Conservation (phyloP, 768 basidiomycete species). For the Coprinopsis cinerea region DNA sequence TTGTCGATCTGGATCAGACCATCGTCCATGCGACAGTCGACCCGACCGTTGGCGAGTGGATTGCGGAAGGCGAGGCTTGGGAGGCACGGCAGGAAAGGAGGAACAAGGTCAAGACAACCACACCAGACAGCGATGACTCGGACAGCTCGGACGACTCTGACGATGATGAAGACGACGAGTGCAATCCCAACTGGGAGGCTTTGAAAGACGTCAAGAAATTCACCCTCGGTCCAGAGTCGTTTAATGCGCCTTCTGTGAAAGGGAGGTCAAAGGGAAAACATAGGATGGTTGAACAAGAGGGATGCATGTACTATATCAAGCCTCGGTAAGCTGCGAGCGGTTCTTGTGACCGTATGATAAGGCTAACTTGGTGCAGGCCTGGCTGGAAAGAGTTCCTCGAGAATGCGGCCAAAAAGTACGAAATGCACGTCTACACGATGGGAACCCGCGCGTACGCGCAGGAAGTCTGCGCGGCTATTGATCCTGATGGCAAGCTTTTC, state of each 20-base stretch:
- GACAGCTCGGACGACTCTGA: constrained; percentile 37
- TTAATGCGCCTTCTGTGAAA: constrained; percentile 35
- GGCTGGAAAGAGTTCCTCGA: constrained; percentile 78
- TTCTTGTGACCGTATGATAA: constrained; percentile 8
- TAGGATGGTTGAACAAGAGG: constrained; percentile 65
- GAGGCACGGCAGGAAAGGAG: constrained; percentile 51
- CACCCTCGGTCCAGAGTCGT: constrained; percentile 77
- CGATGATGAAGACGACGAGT: constrained; percentile 49
- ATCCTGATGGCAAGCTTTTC: constrained; percentile 82
- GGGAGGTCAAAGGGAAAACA: constrained; percentile 50
- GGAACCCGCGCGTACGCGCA: constrained; percentile 96
- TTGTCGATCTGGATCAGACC: constrained; percentile 98
- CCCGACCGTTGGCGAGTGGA: constrained; percentile 98
- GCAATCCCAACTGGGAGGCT: constrained; percentile 91
- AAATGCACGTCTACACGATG: constrained; percentile 99
- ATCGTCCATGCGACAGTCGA: constrained; percentile 98
- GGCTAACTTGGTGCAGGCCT: constrained; percentile 42
- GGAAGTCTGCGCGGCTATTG: constrained; percentile 90
- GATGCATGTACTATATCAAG: constrained; percentile 97
- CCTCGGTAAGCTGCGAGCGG: constrained; percentile 64
- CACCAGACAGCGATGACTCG: constrained; percentile 29
- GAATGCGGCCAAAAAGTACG: constrained; percentile 71
- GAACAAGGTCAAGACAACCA: constrained; percentile 14
- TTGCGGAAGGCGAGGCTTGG: constrained; percentile 78
- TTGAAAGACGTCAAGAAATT: constrained; percentile 89